Percentiles rank a stretch among this genome's conserved stretches.
These are phyloP conservation scores for Excoecaria agallocha DNA, from an alignment of 345 rosid genomes.

Conservation along the genomic window DNA sequence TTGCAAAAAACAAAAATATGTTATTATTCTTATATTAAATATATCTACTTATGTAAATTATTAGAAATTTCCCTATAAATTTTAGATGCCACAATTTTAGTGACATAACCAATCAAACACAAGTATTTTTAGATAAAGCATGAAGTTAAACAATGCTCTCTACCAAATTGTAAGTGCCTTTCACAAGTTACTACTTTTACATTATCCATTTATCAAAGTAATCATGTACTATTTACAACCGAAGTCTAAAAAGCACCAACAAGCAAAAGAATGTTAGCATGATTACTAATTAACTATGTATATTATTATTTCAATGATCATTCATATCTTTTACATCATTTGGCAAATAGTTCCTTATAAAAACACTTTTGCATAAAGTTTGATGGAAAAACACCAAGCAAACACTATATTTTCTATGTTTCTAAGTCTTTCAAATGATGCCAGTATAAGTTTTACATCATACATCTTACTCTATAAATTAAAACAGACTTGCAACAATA, in stretches of 20 bases:
- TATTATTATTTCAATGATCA: neutral
- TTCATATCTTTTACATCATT: slow-evolving; percentile 1
- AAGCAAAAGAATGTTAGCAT: neutral
- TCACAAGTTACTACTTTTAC: neutral
- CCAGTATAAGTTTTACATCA: neutral
- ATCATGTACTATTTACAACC: neutral
- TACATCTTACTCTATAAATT: neutral
- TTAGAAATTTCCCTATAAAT: no score
- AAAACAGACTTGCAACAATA: neutral
- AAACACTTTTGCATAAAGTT: neutral
- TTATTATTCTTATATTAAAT: neutral
- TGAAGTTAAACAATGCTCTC: neutral
- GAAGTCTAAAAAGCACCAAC: neutral
- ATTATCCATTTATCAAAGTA: neutral
- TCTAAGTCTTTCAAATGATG: neutral
- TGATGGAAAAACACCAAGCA: neutral
- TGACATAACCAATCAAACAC: neutral
- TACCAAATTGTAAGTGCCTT: neutral
- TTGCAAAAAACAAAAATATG: neutral
- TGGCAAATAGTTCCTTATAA: neutral
- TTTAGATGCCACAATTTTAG: neutral
- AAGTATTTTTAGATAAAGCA: neutral
- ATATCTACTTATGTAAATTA: neutral
- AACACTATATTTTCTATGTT: neutral
- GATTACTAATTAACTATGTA: neutral